Conservation (phyloP, 2,329 filamentous ascomycete genomes). For the Sarocladiaceae sp. region DNA sequence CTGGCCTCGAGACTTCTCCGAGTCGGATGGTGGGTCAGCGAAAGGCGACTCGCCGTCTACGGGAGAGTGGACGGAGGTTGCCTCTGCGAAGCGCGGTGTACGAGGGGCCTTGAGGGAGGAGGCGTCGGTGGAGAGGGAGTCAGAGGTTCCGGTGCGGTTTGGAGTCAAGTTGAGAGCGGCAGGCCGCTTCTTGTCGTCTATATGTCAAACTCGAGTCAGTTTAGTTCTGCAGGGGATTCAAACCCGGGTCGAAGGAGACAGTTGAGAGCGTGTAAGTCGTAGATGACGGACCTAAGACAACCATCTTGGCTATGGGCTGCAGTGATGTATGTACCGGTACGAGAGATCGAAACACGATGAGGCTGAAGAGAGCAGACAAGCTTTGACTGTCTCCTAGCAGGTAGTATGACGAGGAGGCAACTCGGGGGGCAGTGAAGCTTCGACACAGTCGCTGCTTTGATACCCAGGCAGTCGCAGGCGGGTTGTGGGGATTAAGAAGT, state of each 20-base stretch:
- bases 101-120: constrained; percentile 61
- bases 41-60: constrained; percentile 58
- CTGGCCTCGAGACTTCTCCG: constrained; percentile 45
- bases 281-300: constrained; percentile 4
- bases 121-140: constrained; percentile 45
- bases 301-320: constrained; percentile 4
- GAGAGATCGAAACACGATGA: not conserved
- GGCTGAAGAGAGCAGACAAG: not conserved
- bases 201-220: constrained; percentile 20
- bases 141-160: constrained; percentile 40
- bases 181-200: constrained; percentile 51
- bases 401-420: not conserved
- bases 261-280: not conserved
- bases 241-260: not conserved
- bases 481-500: not conserved
- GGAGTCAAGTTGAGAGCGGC: constrained; percentile 48
- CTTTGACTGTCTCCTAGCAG: not conserved
- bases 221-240: not conserved
- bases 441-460: constrained; percentile 7
- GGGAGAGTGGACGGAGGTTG: constrained; percentile 72
- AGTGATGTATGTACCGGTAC: not conserved
- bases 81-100: constrained; percentile 74
- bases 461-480: not conserved
- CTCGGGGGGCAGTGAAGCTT: constrained; percentile 1
- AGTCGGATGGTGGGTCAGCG: constrained; percentile 36